Evolutionary conservation across 306 rosid genomes (phyloP), one percentile per base, ranked within the genome.

Genomic region (Sicyos edulis): DNA sequence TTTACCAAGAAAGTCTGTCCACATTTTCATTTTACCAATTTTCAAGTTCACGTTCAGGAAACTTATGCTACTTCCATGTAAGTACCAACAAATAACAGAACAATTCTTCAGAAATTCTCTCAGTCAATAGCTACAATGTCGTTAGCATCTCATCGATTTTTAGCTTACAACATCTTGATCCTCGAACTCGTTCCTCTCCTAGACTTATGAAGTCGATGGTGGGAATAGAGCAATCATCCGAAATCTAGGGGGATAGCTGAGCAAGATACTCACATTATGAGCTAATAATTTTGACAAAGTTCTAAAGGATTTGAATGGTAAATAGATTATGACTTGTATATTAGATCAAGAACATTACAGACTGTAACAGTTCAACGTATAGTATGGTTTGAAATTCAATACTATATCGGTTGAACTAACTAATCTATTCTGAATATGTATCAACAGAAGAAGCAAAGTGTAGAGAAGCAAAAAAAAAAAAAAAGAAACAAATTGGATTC

Each of bases 331-430:
- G 45, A 26, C 21, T 3, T 15, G 16, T 69, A 69, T 69, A 50
- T 69, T 50, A 49, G 58, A 42, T 69, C 73, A 50, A 69, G 50
- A 69, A 69, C 58, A 69, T 51, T 69, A 69, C 73, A 69, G 54
- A 21, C 24, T 49, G 21, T 50, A 69, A 22, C 44, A 49, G 54
- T 69, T 69, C 58, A 50, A 8, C 14, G 42, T 67, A 60, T 60
- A 29, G 45, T 60, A 44, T 60, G 45, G 66, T 32, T 29, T 60
- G 42, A 67, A 67, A 21, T 50, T 67, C 56, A 67, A 21, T 54
- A 37, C 75, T 54, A 55, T 72, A 29, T 34, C 32, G 34, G 76
- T 72, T 56, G 42, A 72, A 20, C 67, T 72, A 72, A 42, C 76
- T 72, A 56, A 53, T 56, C 76, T 21, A 54, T 21, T 56, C 22